Evolutionary conservation across 192 early-diverging fungal genomes (phyloP), one percentile per base, ranked within the genome.

Genomic region (Nowakowskiella sp.): DNA sequence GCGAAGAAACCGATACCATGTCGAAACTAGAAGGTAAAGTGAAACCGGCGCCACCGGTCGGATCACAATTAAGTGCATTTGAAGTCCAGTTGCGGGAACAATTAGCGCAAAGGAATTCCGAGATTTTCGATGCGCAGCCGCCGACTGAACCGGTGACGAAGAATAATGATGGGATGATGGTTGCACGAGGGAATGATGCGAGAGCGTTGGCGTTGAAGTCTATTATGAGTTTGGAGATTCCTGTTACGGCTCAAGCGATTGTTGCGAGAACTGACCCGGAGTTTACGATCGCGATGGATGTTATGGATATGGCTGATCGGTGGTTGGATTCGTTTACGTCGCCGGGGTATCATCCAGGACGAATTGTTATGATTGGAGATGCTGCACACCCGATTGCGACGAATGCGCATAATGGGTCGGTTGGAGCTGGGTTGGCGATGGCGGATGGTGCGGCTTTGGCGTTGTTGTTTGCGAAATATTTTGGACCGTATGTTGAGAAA

Each of bases 301-400:
- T 65, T 31, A n/a, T 55, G 0, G 76, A 78, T 46, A 51, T 74
- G 44, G 65, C 63, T 28, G 58, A 71, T 6, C 42, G 60, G 9
- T 55, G 47, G 22, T 50, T 58, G 1, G 67, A 70, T 23, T 66
- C 64, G 10, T 70, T 63, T 49, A 68, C 70, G 31, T 42, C 59
- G 8, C 67, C 74, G 7, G 57, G 61, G n/a, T 60, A 68, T 42
- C 74, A 77, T 50, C 67, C 68, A 9, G 76, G 76, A n/a, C 66
- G 76, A 32, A 64, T 78, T 1, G 52, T 78, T 2, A 57, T 75
- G 16, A 62, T 78, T 22, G 76, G 76, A 16, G 72, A 74, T 57
- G 71, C 76, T 13, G 76, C 76, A 2, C 76, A 78, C 60, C 58
- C 68, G 3, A 49, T 74, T 49, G 61, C 76, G 4, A 66, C 62